phyloP scores from a whole-genome alignment of 176 grass and related monocot genomes.

The Carex scoparia region DNA sequence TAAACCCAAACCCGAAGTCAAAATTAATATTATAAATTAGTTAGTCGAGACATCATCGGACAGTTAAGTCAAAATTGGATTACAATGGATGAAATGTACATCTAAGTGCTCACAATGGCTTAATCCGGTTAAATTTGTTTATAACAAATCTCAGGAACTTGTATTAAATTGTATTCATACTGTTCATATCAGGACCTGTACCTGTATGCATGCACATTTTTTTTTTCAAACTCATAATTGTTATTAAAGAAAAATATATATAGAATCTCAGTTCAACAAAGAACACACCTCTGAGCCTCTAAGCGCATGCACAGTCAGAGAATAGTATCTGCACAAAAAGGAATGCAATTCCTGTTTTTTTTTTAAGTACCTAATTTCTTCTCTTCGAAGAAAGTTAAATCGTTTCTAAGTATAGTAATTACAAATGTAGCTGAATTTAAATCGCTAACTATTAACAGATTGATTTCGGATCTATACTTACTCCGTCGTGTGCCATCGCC shows the following conservation, averaged over 20 bases:
- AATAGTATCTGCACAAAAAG: constrained; percentile 47
- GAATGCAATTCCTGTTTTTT: background rate
- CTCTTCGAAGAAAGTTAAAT: background rate
- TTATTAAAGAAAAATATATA: background rate
- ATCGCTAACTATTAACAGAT: too few species aligned
- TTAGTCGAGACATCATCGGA: too few species aligned
- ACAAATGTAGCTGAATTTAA: too few species aligned
- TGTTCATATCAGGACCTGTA: background rate
- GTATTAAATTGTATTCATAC: background rate
- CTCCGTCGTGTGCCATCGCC: too few species aligned
- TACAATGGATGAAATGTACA: too few species aligned
- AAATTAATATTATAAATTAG: too few species aligned
- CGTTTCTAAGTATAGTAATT: too few species aligned
- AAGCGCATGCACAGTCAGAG: constrained; percentile 42
- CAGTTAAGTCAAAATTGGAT: too few species aligned
- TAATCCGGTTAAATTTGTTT: too few species aligned
- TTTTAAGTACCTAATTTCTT: background rate
- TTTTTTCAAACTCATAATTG: background rate
- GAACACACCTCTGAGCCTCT: constrained; percentile 57
- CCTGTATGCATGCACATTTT: background rate
- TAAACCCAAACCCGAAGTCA: too few species aligned
- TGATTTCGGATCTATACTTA: too few species aligned
- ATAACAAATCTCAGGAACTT: background rate
- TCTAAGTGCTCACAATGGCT: too few species aligned
- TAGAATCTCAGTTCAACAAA: background rate